A percentile compares a stretch with the other conserved stretches of the same genome.
Conservation (phyloP, 345 rosid genomes). For the Lumnitzera racemosa region DNA sequence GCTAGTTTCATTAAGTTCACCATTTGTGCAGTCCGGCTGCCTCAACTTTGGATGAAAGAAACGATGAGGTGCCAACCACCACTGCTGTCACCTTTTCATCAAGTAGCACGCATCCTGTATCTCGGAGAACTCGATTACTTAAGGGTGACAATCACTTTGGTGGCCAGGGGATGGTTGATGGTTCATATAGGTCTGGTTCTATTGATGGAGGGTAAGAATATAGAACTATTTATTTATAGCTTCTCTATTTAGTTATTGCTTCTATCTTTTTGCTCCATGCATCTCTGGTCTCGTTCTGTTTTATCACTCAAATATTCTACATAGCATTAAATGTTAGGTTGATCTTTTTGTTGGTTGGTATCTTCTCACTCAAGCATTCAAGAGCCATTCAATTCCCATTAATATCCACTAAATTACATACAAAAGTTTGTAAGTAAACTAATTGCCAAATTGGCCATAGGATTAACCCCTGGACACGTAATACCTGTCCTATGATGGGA, state of each 20-base stretch:
- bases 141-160: constrained; percentile 71
- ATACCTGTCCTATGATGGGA: too few species aligned
- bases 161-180: constrained; percentile 53
- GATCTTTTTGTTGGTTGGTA: too few species aligned
- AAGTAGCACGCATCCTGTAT: constrained; percentile 69
- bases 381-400: too few species aligned
- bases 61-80: constrained; percentile 87
- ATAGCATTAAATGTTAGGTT: too few species aligned
- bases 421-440: too few species aligned
- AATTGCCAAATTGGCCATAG: too few species aligned
- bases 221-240: constrained; percentile 1
- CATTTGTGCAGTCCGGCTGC: constrained; percentile 59
- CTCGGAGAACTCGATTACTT: constrained; percentile 83
- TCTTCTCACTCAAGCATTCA: too few species aligned
- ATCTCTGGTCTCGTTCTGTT: too few species aligned
- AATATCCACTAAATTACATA: too few species aligned
- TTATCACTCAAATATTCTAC: too few species aligned
- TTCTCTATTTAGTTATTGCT: neutral
- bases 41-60: constrained; percentile 68
- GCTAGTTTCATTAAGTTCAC: constrained; percentile 12
- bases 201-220: constrained; percentile 65
- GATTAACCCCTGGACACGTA: too few species aligned
- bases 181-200: constrained; percentile 55
- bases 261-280: neutral
- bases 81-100: constrained; percentile 59